Conservation (phyloP, 2,329 filamentous ascomycete species). For the Colletotrichum sp. region DNA sequence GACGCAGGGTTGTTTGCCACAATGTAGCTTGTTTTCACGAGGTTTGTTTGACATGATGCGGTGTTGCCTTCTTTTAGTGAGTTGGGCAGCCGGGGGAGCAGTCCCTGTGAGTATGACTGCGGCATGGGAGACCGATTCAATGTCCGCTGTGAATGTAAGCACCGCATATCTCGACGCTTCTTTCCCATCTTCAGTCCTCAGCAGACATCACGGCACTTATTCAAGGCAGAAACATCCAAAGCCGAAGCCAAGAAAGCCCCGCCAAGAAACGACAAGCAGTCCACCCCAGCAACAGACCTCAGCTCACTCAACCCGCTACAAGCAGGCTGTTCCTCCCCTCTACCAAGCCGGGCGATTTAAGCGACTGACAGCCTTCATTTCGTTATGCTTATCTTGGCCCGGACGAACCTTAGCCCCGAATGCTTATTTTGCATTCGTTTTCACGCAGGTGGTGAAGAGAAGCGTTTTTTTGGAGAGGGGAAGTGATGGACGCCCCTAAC, state of each 20-base stretch:
- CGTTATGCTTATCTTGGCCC: background rate
- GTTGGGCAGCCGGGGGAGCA: accelerated
- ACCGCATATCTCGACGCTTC: background rate
- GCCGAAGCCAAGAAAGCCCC: background rate
- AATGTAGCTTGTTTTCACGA: background rate
- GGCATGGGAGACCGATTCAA: background rate
- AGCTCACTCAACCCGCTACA: background rate
- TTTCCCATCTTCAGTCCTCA: accelerated
- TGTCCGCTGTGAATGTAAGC: background rate
- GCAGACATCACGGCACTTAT: background rate
- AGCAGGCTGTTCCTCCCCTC: background rate
- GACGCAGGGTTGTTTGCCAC: background rate
- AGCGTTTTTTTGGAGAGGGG: background rate
- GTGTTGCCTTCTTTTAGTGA: background rate
- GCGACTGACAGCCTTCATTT: background rate
- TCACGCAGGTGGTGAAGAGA: background rate
- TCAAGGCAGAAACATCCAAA: background rate
- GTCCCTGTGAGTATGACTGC: background rate
- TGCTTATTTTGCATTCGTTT: background rate
- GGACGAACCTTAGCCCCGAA: background rate
- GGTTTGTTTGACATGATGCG: background rate
- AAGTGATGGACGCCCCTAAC: background rate
- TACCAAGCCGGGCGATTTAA: background rate
- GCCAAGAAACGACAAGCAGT: background rate
- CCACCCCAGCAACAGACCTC: background rate